These are phyloP conservation scores for Acanthamoeba quina DNA, from an alignment of 208 protist species.

Conservation along the genomic window DNA sequence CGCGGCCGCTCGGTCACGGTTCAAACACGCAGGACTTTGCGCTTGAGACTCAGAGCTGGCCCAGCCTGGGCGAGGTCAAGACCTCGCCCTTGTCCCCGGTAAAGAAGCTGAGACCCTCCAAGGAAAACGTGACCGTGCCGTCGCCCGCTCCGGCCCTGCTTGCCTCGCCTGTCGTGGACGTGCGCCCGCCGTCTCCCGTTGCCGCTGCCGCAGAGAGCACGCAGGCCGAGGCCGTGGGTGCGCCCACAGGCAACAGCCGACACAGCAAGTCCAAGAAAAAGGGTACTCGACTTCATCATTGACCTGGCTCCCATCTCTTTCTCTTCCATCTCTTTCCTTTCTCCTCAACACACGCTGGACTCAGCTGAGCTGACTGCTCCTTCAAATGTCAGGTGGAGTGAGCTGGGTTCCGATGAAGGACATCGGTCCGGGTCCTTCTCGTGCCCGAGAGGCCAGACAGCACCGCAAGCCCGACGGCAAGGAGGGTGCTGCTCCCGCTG, in stretches of 20 bases:
- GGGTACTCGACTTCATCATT: neutral
- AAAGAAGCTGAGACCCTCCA: neutral
- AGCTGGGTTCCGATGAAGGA: constrained; percentile 20
- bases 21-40: neutral
- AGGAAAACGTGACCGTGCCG: neutral
- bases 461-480: neutral
- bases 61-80: constrained; percentile 42
- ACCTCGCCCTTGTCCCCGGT: neutral
- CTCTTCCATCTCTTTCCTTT: neutral
- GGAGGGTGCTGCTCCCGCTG: neutral
- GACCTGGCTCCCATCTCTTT: no score
- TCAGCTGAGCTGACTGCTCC: neutral
- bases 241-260: neutral
- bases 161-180: neutral
- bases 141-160: neutral
- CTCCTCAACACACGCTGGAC: neutral
- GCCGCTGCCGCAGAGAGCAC: neutral
- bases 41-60: constrained; percentile 34
- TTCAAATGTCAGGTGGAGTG: neutral
- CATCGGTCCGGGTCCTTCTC: neutral
- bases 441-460: neutral
- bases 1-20: no score
- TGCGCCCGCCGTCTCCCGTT: neutral
- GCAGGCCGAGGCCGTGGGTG: neutral
- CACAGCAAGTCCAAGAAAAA: constrained; percentile 2